phyloP scores from a whole-genome alignment of 1,139 yeast species.

The Eremothecium gossypii region DNA sequence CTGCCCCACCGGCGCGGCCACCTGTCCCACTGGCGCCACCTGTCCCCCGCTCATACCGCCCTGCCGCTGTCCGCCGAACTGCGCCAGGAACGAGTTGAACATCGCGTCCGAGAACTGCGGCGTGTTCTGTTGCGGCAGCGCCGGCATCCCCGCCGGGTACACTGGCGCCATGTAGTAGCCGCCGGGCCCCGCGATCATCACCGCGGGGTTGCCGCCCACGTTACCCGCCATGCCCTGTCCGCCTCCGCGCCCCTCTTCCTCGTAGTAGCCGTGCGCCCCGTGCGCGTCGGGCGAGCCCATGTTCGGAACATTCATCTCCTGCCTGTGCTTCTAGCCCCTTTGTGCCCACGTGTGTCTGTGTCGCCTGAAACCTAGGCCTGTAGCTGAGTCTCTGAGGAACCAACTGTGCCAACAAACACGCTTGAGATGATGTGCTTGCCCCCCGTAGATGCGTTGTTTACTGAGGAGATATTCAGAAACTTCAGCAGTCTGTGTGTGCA shows the following conservation, averaged over 20 bases:
- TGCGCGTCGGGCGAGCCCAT: conserved; percentile 7
- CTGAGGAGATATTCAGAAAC: conserved; percentile 5
- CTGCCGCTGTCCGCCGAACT: conserved; percentile 11
- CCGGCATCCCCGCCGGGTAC: conserved; percentile 5
- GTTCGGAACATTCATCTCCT: conserved; percentile 8
- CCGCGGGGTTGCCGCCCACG: not conserved
- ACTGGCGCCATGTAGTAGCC: conserved; percentile 3
- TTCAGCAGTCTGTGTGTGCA: conserved; percentile 3
- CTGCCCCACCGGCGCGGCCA: conserved; percentile 6
- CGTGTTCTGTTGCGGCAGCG: conserved; percentile 8
- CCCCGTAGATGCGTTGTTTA: conserved; percentile 2
- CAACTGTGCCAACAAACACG: too few relatives aligned
- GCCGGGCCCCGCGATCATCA: conserved; percentile 1
- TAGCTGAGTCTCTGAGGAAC: too few relatives aligned
- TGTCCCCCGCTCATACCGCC: conserved; percentile 7
- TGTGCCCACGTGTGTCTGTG: too few relatives aligned
- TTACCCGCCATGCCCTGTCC: not conserved
- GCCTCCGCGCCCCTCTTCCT: conserved; percentile 1
- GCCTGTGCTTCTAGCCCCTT: not conserved
- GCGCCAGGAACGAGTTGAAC: conserved; percentile 13
- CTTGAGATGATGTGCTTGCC: not conserved
- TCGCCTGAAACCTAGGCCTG: too few relatives aligned
- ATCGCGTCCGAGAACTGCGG: conserved; percentile 12
- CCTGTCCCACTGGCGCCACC: conserved; percentile 4
- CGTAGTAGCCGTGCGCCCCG: conserved; percentile 9